Base-by-base conservation (phyloP, 2,329 filamentous ascomycete genomes). In the Aureobasidium uvarum region DNA sequence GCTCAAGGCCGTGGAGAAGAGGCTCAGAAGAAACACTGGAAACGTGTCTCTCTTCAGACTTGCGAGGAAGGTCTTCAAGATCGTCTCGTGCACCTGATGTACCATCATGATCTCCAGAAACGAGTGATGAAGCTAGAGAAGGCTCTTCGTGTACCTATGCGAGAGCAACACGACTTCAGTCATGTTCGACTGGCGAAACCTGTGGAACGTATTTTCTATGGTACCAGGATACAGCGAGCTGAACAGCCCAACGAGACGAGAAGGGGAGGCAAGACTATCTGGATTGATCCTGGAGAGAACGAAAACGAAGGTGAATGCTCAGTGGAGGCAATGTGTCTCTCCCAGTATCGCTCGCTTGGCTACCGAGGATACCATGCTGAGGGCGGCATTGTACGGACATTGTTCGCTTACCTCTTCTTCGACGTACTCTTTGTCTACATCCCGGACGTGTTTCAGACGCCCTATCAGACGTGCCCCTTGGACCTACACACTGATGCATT, bases 361-460 rank as follows among this genome's bases (percentile, higher is more conserved):
- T 98, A 92, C 89, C 96, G 96, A 75, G 95, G 95, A 13, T 97
- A 94, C 73, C 95, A 99, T 77, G 86, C 89, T 20, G 95, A 99
- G 80, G 92, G 92, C 39, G 91, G 93, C 2, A 93, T 98, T 70
- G 80, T 98, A 7, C 87, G 92, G n/a, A 99, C 95, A 0, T 81
- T 99, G 7, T 83, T 83, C 70, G 81, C 76, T n/a, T 94, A 95
- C 73, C 85, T 99, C 20, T 96, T 98, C 80, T 95, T 89, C 80
- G 94, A 99, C 76, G 85, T 98, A 28, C 81, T 99, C 7, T 98
- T 98, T 77, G 82, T 92, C 31, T 96, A 96, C 76, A 85, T 98
- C 5, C 94, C 95, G 31, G 96, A 98, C 71, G 94, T 99, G 64
- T 99, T 99, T 76, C 94, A 98, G 75, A 99, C 95, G 6, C 86